These are phyloP conservation scores for Saccharomyces hybrid DNA, from an alignment of 1,139 yeast species.

Conservation along the genomic window DNA sequence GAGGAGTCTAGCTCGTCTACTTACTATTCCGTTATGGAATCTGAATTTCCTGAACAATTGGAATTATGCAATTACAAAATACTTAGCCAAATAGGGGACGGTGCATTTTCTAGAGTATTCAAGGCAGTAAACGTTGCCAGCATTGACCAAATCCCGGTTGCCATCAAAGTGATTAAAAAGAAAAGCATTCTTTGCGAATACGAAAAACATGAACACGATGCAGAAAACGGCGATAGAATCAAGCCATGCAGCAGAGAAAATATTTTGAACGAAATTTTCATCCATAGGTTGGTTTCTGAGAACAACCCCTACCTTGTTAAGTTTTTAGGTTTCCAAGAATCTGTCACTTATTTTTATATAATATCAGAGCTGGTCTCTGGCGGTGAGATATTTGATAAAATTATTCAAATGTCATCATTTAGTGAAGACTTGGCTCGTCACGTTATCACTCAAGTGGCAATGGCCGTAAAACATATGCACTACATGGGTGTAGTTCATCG, in stretches of 20 bases:
- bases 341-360: conserved; percentile 61
- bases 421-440: conserved; percentile 80
- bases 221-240: conserved; percentile 5
- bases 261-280: conserved; percentile 68
- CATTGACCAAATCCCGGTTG: conserved; percentile 35
- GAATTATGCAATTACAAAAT: conserved; percentile 26
- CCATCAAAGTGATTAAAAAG: conserved; percentile 73
- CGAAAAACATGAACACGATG: conserved; percentile 35
- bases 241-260: conserved; percentile 14
- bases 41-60: conserved; percentile 16
- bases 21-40: conserved; percentile 7
- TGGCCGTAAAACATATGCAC: conserved; percentile 76
- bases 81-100: conserved; percentile 54
- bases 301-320: conserved; percentile 53
- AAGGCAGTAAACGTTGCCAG: conserved; percentile 10
- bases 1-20: neutral
- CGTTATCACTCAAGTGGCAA: conserved; percentile 74
- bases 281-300: conserved; percentile 29
- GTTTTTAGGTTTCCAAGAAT: conserved; percentile 60
- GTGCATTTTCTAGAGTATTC: conserved; percentile 76
- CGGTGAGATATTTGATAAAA: conserved; percentile 91
- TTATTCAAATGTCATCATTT: conserved; percentile 84
- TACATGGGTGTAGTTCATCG: conserved; percentile 84
- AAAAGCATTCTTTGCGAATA: conserved; percentile 10
- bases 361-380: conserved; percentile 82